These are phyloP conservation scores for Castanea crenata DNA, from an alignment of 306 rosid genomes.

Conservation along the genomic window DNA sequence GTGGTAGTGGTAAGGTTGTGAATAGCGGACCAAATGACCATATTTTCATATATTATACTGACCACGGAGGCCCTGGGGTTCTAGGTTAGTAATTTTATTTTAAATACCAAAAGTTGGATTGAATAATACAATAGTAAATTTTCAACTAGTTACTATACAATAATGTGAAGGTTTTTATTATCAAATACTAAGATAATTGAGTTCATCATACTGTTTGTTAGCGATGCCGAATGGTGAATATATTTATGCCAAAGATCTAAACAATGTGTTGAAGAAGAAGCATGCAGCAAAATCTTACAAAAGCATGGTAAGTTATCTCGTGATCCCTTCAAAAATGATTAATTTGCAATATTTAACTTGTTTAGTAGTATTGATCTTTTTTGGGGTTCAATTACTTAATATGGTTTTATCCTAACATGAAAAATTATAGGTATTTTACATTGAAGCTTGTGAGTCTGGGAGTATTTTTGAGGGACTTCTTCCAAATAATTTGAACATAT, in stretches of 20 bases:
- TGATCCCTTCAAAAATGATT: not conserved
- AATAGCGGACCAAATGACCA: constrained; percentile 52
- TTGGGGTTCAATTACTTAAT: not conserved
- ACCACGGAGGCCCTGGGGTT: constrained; percentile 49
- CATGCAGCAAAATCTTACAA: constrained; percentile 43
- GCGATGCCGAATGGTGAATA: constrained; percentile 30
- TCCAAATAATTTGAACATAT: constrained; percentile 45
- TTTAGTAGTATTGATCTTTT: not conserved
- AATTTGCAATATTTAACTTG: not conserved
- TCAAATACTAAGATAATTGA: not conserved
- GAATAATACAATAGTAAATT: not conserved
- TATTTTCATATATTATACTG: constrained; percentile 59
- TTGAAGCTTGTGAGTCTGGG: constrained; percentile 88
- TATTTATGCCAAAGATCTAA: constrained; percentile 38
- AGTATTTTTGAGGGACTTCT: constrained; percentile 74
- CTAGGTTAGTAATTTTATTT: constrained; percentile 36
- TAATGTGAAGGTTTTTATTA: not conserved
- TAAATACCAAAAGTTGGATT: not conserved
- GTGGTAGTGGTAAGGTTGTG: constrained; percentile 75
- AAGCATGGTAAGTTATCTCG: constrained; percentile 33
- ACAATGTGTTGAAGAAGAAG: constrained; percentile 47
- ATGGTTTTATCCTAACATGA: not conserved
- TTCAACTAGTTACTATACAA: not conserved
- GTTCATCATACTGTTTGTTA: constrained; percentile 2
- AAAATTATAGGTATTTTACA: constrained; percentile 25